Conservation (phyloP, 257 asterid genomes). For the Parsonsia alboflavescens region DNA sequence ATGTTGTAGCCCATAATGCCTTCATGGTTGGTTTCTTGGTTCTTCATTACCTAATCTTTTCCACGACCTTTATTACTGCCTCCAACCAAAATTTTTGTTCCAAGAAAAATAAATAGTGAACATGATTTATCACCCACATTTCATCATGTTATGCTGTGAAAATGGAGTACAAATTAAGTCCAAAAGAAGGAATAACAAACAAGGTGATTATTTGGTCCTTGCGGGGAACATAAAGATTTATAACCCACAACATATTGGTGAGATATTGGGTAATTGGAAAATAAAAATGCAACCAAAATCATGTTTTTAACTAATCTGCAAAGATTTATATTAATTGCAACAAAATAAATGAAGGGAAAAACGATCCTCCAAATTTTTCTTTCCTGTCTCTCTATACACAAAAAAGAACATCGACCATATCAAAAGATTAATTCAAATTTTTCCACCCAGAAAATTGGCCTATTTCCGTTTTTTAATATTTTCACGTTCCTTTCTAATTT, state of each 20-base stretch:
- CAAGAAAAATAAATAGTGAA: background rate
- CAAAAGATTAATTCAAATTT: constrained; percentile 13
- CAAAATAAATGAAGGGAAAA: background rate
- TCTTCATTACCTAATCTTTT: constrained; percentile 18
- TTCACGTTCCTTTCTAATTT: background rate
- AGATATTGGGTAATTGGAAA: no score
- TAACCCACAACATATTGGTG: no score
- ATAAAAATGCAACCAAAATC: no score
- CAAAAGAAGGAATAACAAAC: constrained; percentile 7
- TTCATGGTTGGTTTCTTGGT: constrained; percentile 4
- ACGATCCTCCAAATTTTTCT: constrained; percentile 13
- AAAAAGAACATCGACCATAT: constrained; percentile 16
- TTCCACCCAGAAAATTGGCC: constrained; percentile 35
- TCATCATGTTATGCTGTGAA: constrained; percentile 17
- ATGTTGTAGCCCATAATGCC: constrained; percentile 1
- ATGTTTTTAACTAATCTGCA: background rate
- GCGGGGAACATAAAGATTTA: constrained; percentile 6
- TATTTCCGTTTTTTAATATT: constrained; percentile 10
- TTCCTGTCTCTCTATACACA: constrained; percentile 25
- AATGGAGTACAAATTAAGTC: background rate
- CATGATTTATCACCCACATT: constrained; percentile 15
- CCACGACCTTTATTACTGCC: no score
- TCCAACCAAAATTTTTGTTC: constrained; percentile 11
- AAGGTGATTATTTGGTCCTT: constrained; percentile 18
- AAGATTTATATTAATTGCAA: background rate